A percentile compares a stretch with the other conserved stretches of the same genome.
These are phyloP conservation scores for Colletotrichum endophyticum DNA, from an alignment of 2,329 filamentous ascomycete genomes.

Conservation along the genomic window DNA sequence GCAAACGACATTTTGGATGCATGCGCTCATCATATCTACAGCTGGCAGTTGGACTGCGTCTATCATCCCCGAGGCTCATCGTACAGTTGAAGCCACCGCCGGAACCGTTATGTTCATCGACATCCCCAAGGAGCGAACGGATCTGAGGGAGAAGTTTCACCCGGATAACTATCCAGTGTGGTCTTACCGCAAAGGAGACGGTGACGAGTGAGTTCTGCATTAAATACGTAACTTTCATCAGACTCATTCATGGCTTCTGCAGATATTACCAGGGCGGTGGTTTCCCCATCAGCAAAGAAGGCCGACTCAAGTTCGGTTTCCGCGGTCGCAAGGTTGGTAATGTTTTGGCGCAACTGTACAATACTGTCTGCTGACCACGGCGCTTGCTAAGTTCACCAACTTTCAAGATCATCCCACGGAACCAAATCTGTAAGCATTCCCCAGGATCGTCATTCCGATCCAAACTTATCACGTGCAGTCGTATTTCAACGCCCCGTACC, in stretches of 20 bases:
- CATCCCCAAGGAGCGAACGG: slow-evolving; percentile 30
- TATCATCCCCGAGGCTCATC: slow-evolving; percentile 29
- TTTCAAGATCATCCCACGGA: neutral
- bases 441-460: neutral
- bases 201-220: neutral
- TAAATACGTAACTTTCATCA: neutral
- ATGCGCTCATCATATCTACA: neutral
- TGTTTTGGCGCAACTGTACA: neutral
- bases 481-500: slow-evolving; percentile 24
- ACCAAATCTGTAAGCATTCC: neutral
- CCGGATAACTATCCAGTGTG: slow-evolving; percentile 39
- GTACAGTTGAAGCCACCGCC: slow-evolving; percentile 39
- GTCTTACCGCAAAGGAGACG: slow-evolving; percentile 23
- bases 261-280: slow-evolving; percentile 25
- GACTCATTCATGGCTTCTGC: neutral
- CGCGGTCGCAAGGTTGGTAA: slow-evolving; percentile 16
- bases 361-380: neutral
- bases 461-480: neutral
- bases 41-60: slow-evolving; percentile 32
- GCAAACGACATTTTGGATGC: neutral
- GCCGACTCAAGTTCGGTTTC: slow-evolving; percentile 29
- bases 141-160: slow-evolving; percentile 36
- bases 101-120: slow-evolving; percentile 39
- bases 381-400: neutral
- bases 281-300: slow-evolving; percentile 27